Base-by-base conservation (phyloP, 106 monocot genomes). In the Agapanthus africanus region DNA sequence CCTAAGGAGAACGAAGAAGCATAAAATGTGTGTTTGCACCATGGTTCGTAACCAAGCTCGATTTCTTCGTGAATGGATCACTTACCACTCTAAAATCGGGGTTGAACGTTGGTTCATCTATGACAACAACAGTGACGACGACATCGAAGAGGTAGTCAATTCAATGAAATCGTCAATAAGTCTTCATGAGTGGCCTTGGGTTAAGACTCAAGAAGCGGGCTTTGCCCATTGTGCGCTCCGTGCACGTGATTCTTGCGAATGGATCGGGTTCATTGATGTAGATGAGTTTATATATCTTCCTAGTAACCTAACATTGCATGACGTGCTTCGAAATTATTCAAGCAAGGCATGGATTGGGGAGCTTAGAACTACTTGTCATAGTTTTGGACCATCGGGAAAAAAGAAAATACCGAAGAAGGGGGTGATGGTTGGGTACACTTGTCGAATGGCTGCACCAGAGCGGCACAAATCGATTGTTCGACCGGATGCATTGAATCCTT, bases 41-140 rank as follows among this genome's bases (percentile, higher is more conserved):
- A 99, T 99, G 99, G 71, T 99, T 25, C 84, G 90, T 44, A 99
- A 99, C 83, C 99, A 99, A 72, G 99, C 99, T 0, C 73, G 83
- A 70, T 99, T 93, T 52, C 74, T 99, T 50, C 79, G 42, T 0
- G 99, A 99, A 72, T 99, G 99, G 99, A 75, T 99, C 65, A 62
- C 66, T 0, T 99, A 99, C 71, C 99, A 99, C 40, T 67, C 82
- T 0, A 63, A 68, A 6, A 76, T 93, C n/a, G 99, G 99, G 6
- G 84, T 99, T 30, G 63, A 90, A 72, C 68, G 80, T 15, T 99
- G 92, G 93, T 99, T 99, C 80, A 81, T 99, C 66, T 99, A 99
- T 21, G 90, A 99, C 71, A 99, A 99, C 85, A 85, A 90, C 79
- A 99, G 99, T 61, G 82, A 99, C 14, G 99, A 99, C 44, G 68